Percentiles rank a stretch among this genome's conserved stretches.
These are phyloP conservation scores for Adansonia digitata DNA, from an alignment of 345 rosid genomes.

Conservation along the genomic window DNA sequence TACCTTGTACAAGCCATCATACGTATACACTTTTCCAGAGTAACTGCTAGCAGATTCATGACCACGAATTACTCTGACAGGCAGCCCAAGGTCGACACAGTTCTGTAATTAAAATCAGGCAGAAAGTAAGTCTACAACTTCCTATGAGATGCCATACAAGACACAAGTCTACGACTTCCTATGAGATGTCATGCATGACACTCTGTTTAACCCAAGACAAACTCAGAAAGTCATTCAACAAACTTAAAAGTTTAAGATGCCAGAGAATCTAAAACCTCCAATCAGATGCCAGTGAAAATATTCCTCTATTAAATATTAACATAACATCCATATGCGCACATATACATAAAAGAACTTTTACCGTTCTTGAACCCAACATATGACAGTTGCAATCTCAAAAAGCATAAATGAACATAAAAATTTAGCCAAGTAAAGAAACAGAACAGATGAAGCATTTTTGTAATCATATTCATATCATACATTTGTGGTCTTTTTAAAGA, in stretches of 20 bases:
- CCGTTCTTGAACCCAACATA: not conserved
- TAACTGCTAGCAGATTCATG: constrained; percentile 65
- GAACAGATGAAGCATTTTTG: not conserved
- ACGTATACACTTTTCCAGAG: constrained; percentile 66
- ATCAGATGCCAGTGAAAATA: not conserved
- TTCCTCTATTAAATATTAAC: not conserved
- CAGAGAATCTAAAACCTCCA: not conserved
- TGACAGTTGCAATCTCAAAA: not conserved
- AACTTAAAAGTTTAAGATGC: not conserved
- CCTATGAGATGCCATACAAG: not conserved
- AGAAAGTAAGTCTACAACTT: not conserved
- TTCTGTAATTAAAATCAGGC: constrained; percentile 47
- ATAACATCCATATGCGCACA: not conserved
- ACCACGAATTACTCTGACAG: constrained; percentile 87
- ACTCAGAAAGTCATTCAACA: not conserved
- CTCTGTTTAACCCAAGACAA: not conserved
- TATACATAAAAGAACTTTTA: not conserved
- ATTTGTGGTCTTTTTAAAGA: not conserved
- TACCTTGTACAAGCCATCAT: constrained; percentile 94
- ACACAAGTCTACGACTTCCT: not conserved
- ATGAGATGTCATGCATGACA: not conserved
- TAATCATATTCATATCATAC: not conserved
- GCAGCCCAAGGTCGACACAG: constrained; percentile 50
- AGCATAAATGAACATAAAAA: not conserved
- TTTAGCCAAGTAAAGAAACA: not conserved